Base-by-base conservation (phyloP, 768 basidiomycete species). In the Serendipita indica region DNA sequence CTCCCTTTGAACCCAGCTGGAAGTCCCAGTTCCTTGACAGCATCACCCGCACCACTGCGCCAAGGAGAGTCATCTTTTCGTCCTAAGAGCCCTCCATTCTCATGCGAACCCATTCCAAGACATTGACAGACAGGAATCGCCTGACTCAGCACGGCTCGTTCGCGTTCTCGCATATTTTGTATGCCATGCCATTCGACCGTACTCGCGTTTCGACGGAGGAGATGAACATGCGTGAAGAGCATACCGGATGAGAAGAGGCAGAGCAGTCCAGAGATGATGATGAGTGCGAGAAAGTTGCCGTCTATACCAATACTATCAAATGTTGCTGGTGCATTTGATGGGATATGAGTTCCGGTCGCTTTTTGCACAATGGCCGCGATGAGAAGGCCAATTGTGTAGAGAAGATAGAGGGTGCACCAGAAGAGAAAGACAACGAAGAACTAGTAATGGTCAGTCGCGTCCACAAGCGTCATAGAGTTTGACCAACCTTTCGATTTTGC, bases 391-490 rank as follows among this genome's bases (percentile, higher is more conserved):
- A 87, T 71, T 0, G 84, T 81, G 7, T 72, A 69, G 60, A 86
- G 77, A 2, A 75, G 76, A 75, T 85, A 93, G 22, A 76, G 60
- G 37, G 79, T 78, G 65, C 80, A 85, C 73, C 88, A 86, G 64
- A 79, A 70, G 12, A 80, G 73, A 68, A 94, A 93, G 65, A 84
- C 86, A 57, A 92, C 64, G 69, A 97, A 96, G 71, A 87, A 92
- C 84, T 89, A 58, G 1, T 25, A 13, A 32, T 61, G 52, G 64
- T 39, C 62, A 37, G n/a, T n/a, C 18, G 35, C 59, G 22, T 20
- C 37, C 28, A 22, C 52, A 33, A 33, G 34, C 20, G 4, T 39
- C 1, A 20, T 45, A 43, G 37, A 39, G 12, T 18, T 34, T 10
- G 27, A 33, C 74, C 20, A 60, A 85, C 88, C 71, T 90, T 91